These are phyloP conservation scores for Posidonia australis DNA, from an alignment of 106 monocot species.

Conservation along the genomic window DNA sequence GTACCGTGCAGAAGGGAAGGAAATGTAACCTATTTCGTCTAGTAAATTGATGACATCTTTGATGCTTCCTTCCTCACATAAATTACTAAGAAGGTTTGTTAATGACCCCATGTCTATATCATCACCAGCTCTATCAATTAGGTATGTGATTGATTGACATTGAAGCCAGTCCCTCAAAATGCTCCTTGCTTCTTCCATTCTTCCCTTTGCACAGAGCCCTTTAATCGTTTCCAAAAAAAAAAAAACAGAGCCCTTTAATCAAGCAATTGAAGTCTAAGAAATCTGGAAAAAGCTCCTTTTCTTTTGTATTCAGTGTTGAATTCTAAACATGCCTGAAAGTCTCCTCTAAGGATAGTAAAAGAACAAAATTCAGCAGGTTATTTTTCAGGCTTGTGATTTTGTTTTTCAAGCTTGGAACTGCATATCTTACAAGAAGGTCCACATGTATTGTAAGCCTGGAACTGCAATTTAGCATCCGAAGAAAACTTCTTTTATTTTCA, in stretches of 20 bases:
- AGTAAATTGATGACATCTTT: slow-evolving; percentile 53
- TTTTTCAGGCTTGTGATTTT: too few relatives aligned
- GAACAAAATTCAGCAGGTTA: too few relatives aligned
- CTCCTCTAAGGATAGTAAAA: too few relatives aligned
- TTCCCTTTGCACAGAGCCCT: slow-evolving; percentile 67
- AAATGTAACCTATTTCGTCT: slow-evolving; percentile 39
- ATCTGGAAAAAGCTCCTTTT: slow-evolving; percentile 43
- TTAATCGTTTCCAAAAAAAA: too few relatives aligned
- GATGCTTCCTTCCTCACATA: slow-evolving; percentile 72
- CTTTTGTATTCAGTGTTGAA: slow-evolving; percentile 41
- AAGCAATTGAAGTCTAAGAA: slow-evolving; percentile 60
- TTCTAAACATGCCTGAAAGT: too few relatives aligned
- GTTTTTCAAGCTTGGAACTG: too few relatives aligned
- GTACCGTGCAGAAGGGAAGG: slow-evolving; percentile 26
- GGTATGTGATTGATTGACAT: slow-evolving; percentile 21
- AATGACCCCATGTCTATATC: slow-evolving; percentile 42
- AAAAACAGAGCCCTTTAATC: too few relatives aligned
- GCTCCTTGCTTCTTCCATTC: slow-evolving; percentile 85
- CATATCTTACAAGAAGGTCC: too few relatives aligned
- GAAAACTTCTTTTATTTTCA: too few relatives aligned
- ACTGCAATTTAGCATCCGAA: too few relatives aligned
- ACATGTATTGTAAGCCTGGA: too few relatives aligned
- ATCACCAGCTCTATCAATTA: slow-evolving; percentile 50
- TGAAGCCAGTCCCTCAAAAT: slow-evolving; percentile 75
- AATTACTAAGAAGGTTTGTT: slow-evolving; percentile 33